Conservation (phyloP, 192 early-diverging fungal genomes). For the Kickxella alabastrina region DNA sequence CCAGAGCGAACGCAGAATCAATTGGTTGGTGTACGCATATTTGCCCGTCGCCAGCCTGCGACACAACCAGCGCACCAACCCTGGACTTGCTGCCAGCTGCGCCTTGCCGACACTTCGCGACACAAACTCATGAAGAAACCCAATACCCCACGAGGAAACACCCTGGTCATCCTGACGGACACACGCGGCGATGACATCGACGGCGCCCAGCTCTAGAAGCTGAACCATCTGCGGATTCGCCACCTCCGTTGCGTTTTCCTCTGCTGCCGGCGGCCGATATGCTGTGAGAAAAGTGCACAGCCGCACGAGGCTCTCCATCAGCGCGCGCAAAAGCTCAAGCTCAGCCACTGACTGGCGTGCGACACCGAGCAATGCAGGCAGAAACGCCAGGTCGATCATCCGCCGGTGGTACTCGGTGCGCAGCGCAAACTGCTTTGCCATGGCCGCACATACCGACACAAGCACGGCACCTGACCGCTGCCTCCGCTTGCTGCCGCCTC, state of each 20-base stretch:
- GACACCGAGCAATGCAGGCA: slow-evolving; percentile 33
- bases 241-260: not conserved
- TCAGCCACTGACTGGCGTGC: slow-evolving; percentile 14
- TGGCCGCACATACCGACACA: slow-evolving; percentile 10
- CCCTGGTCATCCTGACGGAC: slow-evolving; percentile 37
- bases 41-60: slow-evolving; percentile 30
- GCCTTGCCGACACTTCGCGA: slow-evolving; percentile 32
- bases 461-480: slow-evolving; percentile 4
- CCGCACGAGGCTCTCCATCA: slow-evolving; percentile 41
- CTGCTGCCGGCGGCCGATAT: not conserved
- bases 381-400: slow-evolving; percentile 27
- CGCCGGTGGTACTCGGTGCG: slow-evolving; percentile 14
- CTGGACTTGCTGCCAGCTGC: slow-evolving; percentile 25
- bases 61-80: slow-evolving; percentile 35
- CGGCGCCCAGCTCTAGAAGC: slow-evolving; percentile 32
- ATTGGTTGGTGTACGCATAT: slow-evolving; percentile 48
- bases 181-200: slow-evolving; percentile 24
- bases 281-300: slow-evolving; percentile 36
- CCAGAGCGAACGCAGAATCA: slow-evolving; percentile 46
- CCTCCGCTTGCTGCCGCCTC: not conserved
- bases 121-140: slow-evolving; percentile 48
- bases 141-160: slow-evolving; percentile 49
- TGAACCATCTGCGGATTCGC: slow-evolving; percentile 15
- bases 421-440: slow-evolving; percentile 25
- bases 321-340: slow-evolving; percentile 25